phyloP scores from a whole-genome alignment of 257 asterid genomes.

The Jacaranda copaia region DNA sequence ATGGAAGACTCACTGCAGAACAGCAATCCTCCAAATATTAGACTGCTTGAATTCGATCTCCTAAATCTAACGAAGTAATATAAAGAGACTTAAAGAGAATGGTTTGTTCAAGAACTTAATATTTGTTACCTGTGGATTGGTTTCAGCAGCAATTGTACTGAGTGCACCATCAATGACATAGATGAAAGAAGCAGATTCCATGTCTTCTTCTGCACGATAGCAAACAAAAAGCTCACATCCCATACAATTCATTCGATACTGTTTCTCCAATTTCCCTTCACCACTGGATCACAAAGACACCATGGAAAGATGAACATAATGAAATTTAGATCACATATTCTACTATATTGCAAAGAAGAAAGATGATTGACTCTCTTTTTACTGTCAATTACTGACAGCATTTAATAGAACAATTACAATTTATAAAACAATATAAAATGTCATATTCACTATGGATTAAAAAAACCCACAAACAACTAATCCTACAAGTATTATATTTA shows the following conservation, averaged over 20 bases:
- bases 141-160: slow-evolving; percentile 97
- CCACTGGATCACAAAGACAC: slow-evolving; percentile 61
- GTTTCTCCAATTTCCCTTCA: slow-evolving; percentile 96
- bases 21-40: background rate
- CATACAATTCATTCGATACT: slow-evolving; percentile 88
- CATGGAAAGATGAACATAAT: slow-evolving; percentile 17
- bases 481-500: background rate
- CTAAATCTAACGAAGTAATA: background rate
- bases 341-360: background rate
- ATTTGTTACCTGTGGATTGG: slow-evolving; percentile 85
- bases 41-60: slow-evolving; percentile 20
- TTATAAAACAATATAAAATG: background rate
- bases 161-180: slow-evolving; percentile 97
- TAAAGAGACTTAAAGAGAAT: slow-evolving; percentile 1
- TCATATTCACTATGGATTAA: background rate
- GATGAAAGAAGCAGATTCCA: slow-evolving; percentile 76
- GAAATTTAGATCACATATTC: background rate
- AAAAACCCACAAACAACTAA: slow-evolving; percentile 27
- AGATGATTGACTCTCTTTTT: background rate
- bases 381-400: slow-evolving; percentile 16
- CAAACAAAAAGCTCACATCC: slow-evolving; percentile 96
- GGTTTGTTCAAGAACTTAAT: background rate
- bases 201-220: slow-evolving; percentile 91
- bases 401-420: background rate
- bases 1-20: slow-evolving; percentile 3